phyloP scores from a whole-genome alignment of 2,329 filamentous ascomycete species.

The Alternaria tenuissima region DNA sequence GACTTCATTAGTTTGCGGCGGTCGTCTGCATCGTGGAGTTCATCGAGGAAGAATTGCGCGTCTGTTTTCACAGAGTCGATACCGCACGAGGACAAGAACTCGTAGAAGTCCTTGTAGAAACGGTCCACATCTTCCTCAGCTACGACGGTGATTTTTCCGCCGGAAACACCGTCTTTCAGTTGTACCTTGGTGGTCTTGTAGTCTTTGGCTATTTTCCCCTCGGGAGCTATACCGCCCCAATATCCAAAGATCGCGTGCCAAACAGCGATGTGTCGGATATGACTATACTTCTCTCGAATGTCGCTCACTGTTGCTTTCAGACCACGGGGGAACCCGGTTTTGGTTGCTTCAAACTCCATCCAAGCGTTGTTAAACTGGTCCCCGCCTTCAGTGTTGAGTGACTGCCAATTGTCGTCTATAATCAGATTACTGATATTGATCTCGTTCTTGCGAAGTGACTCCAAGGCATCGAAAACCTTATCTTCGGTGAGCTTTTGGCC shows the following conservation, averaged over 20 bases:
- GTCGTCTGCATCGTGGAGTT: slow-evolving; percentile 71
- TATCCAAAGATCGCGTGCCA: slow-evolving; percentile 80
- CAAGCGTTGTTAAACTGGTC: slow-evolving; percentile 59
- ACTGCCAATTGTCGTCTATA: slow-evolving; percentile 91
- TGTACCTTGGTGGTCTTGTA: slow-evolving; percentile 76
- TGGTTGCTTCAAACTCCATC: slow-evolving; percentile 87
- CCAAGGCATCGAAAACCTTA: slow-evolving; percentile 78
- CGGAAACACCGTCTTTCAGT: slow-evolving; percentile 64
- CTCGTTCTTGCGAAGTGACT: slow-evolving; percentile 72
- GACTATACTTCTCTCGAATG: slow-evolving; percentile 73
- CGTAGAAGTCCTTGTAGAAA: slow-evolving; percentile 93
- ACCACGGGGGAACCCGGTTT: slow-evolving; percentile 78
- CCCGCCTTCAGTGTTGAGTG: slow-evolving; percentile 57
- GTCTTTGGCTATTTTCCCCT: slow-evolving; percentile 74
- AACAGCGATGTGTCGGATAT: slow-evolving; percentile 84
- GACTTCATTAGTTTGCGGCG: slow-evolving; percentile 75
- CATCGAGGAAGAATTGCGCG: slow-evolving; percentile 87
- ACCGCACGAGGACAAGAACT: slow-evolving; percentile 75
- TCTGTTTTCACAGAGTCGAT: slow-evolving; percentile 93
- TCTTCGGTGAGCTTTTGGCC: slow-evolving; percentile 83
- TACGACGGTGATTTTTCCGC: slow-evolving; percentile 75
- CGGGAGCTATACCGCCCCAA: slow-evolving; percentile 82
- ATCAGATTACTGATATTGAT: slow-evolving; percentile 86
- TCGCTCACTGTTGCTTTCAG: slow-evolving; percentile 74
- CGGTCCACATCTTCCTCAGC: slow-evolving; percentile 74